phyloP scores from a whole-genome alignment of 1,284 basidiomycete species.

The Wolfiporia cocos region DNA sequence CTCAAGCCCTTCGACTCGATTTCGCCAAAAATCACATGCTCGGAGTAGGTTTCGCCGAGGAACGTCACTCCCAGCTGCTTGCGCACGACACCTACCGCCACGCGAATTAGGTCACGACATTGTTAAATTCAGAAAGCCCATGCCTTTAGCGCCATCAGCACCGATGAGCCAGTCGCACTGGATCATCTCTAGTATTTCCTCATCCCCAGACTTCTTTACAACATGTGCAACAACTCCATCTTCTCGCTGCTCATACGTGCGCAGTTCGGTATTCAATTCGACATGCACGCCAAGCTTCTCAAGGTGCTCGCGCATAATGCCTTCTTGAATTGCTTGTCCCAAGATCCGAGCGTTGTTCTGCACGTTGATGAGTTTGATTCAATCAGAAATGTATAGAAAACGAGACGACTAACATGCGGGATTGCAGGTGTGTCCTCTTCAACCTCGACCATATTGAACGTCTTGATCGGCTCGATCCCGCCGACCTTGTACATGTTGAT shows the following conservation, averaged over 20 bases:
- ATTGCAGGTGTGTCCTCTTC: conserved; percentile 13
- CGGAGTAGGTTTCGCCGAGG: conserved; percentile 24
- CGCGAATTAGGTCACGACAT: background rate
- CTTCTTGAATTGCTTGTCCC: conserved; percentile 24
- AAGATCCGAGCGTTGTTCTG: conserved; percentile 11
- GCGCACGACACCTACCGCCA: conserved; percentile 16
- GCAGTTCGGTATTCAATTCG: conserved; percentile 26
- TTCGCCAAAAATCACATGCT: conserved; percentile 25
- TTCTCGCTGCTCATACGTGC: conserved; percentile 18
- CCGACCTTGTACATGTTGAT: conserved; percentile 14
- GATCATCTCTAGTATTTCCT: conserved; percentile 11
- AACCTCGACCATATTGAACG: conserved; percentile 6
- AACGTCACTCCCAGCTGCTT: conserved; percentile 25
- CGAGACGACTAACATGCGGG: conserved; percentile 15
- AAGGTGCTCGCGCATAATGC: conserved; percentile 26
- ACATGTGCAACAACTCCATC: conserved; percentile 17
- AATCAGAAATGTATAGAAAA: background rate
- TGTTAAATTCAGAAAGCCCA: background rate
- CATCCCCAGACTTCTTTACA: conserved; percentile 6
- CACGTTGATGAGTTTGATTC: background rate
- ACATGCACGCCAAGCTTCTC: conserved; percentile 19
- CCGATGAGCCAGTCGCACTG: conserved; percentile 26
- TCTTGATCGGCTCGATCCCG: conserved; percentile 8
- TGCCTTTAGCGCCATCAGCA: conserved; percentile 32
- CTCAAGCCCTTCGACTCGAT: conserved; percentile 20